A percentile compares a stretch with the other conserved stretches of the same genome.
Evolutionary conservation across 2,329 filamentous ascomycete species (phyloP).

Genomic region (Plectosphaerella cucumerina): DNA sequence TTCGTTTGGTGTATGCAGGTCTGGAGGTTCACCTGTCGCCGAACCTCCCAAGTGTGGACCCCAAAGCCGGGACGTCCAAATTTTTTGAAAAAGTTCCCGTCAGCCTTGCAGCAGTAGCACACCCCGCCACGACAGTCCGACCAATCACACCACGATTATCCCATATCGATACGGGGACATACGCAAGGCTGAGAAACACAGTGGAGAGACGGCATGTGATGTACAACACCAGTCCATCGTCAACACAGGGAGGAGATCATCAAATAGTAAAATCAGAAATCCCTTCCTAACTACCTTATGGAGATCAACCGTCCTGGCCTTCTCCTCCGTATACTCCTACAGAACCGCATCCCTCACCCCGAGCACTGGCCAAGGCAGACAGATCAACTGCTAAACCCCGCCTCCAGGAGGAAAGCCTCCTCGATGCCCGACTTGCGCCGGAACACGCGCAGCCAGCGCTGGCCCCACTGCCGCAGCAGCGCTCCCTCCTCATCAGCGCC

Average conservation of each 20-base stretch:
- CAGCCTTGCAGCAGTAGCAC: constrained; percentile 12
- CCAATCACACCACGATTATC: constrained; percentile 1
- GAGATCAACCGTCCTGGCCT: no score
- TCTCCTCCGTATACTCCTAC: neutral
- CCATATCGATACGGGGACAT: neutral
- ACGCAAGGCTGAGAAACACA: neutral
- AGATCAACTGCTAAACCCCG: neutral
- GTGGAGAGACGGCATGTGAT: no score
- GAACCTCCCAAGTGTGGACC: neutral
- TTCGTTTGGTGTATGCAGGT: neutral
- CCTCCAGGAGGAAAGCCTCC: constrained; percentile 57
- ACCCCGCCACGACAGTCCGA: constrained; percentile 4
- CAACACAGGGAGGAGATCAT: no score
- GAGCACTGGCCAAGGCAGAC: neutral
- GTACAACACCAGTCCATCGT: no score
- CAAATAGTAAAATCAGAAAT: no score
- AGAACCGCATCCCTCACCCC: neutral
- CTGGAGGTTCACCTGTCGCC: neutral
- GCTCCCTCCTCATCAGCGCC: constrained; percentile 54
- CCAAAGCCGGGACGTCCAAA: constrained; percentile 3
- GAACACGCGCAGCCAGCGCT: constrained; percentile 84
- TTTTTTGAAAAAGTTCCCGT: constrained; percentile 11
- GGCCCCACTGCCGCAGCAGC: constrained; percentile 74
- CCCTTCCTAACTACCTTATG: no score
- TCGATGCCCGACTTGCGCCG: constrained; percentile 78